Base-by-base conservation (phyloP, 148 eudicot species). In the Rhododendron griersonianum region DNA sequence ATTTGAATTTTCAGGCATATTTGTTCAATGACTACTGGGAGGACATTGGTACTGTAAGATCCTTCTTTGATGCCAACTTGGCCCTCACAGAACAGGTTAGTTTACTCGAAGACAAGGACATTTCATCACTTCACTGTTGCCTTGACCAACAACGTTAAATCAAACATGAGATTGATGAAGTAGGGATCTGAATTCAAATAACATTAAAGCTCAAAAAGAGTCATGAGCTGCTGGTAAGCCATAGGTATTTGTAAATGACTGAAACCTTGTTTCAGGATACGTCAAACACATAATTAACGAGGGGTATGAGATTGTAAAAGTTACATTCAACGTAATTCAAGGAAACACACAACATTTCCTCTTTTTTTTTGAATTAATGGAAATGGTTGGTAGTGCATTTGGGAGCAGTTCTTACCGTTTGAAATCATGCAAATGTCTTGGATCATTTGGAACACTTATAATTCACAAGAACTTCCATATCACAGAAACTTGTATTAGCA, bases 21-120 rank as follows among this genome's bases (percentile, higher is more conserved):
- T 69, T 98, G 41, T 98, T 98, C 88, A 93, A 87, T 28, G 99
- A 94, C 84, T 97, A 97, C 65, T 97, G 99, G 99, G 99, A 95
- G 85, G 99, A 97, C 83, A 97, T 97, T 47, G 99, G 99, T 78
- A 98, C 98, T 15, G 88, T 98, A 84, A 95, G 90, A 90, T 95
- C 98, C 80, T 98, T 95, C 91, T 95, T 95, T 81, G 98, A 98
- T 90, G 92, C 99, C 78, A 98, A 98, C 88, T 93, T 98, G 89
- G 96, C 99, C 73, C 96, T 95, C 80, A 93, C 98, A 44, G 90
- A 92, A 81, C 95, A 96, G 99, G 99, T 96, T 47, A 86, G 88
- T 83, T 53, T 53, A 33, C 80, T 80, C 39, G 9, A 33, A 82
- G 50, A 13, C 9, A 69, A 5, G 11, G 50, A 78, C 41, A 50